Conservation (phyloP, 768 basidiomycete species). For the Tricholoma sp. region DNA sequence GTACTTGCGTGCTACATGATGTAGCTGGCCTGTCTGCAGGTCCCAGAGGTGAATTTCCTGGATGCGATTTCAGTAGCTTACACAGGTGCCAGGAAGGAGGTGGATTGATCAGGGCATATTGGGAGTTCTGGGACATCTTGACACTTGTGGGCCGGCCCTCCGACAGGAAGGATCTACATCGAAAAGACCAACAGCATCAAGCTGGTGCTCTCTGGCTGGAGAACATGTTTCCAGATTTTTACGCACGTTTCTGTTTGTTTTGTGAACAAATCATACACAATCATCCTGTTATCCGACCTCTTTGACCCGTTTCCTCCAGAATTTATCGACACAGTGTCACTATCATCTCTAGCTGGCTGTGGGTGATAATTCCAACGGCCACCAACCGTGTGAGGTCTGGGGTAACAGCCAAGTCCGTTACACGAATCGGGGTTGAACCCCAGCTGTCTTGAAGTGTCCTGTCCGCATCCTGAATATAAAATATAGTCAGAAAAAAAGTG, state of each 20-base stretch:
- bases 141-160: slow-evolving; percentile 86
- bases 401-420: slow-evolving; percentile 82
- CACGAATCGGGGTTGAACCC: slow-evolving; percentile 66
- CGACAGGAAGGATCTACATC: slow-evolving; percentile 52
- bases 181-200: background rate
- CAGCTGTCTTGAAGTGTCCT: slow-evolving; percentile 71
- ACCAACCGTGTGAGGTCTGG: slow-evolving; percentile 76
- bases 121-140: slow-evolving; percentile 80
- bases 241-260: slow-evolving; percentile 67
- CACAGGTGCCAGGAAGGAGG: slow-evolving; percentile 1
- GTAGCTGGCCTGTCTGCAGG: slow-evolving; percentile 60
- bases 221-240: slow-evolving; percentile 4
- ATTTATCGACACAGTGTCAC: slow-evolving; percentile 5
- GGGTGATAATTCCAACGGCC: slow-evolving; percentile 21
- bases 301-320: slow-evolving; percentile 19
- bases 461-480: slow-evolving; percentile 52
- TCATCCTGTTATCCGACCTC: slow-evolving; percentile 54
- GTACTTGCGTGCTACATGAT: slow-evolving; percentile 75
- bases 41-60: slow-evolving; percentile 92
- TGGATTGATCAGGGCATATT: slow-evolving; percentile 76
- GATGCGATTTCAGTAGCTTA: slow-evolving; percentile 11
- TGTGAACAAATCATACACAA: slow-evolving; percentile 71
- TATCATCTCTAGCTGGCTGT: slow-evolving; percentile 6
- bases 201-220: too few relatives aligned
- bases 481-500: background rate